Percentiles rank a stretch among this genome's conserved stretches.
phyloP scores from a whole-genome alignment of 257 asterid genomes.

The Solanum paucissectum region DNA sequence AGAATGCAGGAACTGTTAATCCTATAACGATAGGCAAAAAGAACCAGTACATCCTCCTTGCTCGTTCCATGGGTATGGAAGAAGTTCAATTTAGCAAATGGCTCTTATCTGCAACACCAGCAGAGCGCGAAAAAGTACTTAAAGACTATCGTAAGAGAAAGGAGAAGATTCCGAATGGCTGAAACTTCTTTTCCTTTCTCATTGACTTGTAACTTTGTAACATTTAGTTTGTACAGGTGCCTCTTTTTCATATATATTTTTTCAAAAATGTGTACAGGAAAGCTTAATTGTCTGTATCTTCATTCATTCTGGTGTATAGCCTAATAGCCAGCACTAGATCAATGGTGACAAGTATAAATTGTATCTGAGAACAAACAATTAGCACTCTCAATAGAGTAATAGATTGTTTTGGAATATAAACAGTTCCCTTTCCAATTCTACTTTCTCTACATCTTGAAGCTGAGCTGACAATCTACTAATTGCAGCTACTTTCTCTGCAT shows the following conservation, averaged over 20 bases:
- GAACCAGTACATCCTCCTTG: constrained; percentile 43
- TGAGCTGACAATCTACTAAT: constrained; percentile 13
- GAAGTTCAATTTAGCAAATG: constrained; percentile 56
- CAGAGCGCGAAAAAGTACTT: constrained; percentile 20
- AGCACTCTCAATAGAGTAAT: not conserved
- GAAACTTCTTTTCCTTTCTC: not conserved
- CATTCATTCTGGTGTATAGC: not conserved
- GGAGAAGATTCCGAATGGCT: constrained; percentile 12
- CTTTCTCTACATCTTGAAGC: constrained; percentile 60
- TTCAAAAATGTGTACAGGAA: not conserved
- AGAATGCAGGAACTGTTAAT: constrained; percentile 8
- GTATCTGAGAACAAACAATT: not conserved
- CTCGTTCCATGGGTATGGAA: constrained; percentile 58
- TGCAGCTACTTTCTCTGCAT: constrained; percentile 43
- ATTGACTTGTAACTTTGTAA: not conserved
- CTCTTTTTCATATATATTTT: not conserved
- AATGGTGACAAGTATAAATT: not conserved
- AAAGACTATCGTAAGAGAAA: constrained; percentile 19
- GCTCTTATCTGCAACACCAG: constrained; percentile 37
- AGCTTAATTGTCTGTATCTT: not conserved
- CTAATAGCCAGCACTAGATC: not conserved
- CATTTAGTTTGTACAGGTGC: not conserved
- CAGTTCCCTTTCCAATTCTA: not conserved
- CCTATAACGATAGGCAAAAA: constrained; percentile 34
- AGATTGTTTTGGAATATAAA: not conserved